These are phyloP conservation scores for Scytalidium sp. DNA, from an alignment of 2,329 filamentous ascomycete genomes.

Conservation along the genomic window DNA sequence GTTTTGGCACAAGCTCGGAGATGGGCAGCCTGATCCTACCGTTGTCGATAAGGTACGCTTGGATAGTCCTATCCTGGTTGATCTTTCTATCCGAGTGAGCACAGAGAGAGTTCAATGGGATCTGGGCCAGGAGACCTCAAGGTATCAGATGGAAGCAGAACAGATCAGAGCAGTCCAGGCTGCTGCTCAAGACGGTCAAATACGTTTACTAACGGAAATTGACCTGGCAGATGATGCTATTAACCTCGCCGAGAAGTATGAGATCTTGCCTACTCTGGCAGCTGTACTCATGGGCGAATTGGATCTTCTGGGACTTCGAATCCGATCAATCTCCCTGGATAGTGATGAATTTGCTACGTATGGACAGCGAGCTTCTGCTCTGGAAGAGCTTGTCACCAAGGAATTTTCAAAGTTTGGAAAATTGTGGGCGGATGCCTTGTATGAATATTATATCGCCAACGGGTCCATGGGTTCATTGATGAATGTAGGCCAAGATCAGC, in stretches of 20 bases:
- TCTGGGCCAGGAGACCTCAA: slow-evolving; percentile 46
- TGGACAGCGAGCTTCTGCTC: slow-evolving; percentile 4
- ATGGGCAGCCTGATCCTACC: slow-evolving; percentile 19
- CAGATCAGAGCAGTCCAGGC: slow-evolving; percentile 40
- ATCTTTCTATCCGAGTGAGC: slow-evolving; percentile 54
- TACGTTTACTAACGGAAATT: slow-evolving; percentile 44
- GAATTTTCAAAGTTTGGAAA: slow-evolving; percentile 50
- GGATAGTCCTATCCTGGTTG: slow-evolving; percentile 51
- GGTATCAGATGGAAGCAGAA: slow-evolving; percentile 44
- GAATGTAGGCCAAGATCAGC: slow-evolving; percentile 65
- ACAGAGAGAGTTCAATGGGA: slow-evolving; percentile 59
- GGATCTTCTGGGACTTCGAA: slow-evolving; percentile 1
- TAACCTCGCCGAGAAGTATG: slow-evolving; percentile 57
- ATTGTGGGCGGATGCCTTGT: slow-evolving; percentile 66
- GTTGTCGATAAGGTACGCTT: slow-evolving; percentile 43
- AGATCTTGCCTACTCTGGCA: slow-evolving; percentile 61
- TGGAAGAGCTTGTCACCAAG: slow-evolving; percentile 28
- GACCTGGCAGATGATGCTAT: slow-evolving; percentile 57
- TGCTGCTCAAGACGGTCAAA: slow-evolving; percentile 40
- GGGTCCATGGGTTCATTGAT: slow-evolving; percentile 67
- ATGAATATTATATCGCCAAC: slow-evolving; percentile 70
- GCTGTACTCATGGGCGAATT: slow-evolving; percentile 33
- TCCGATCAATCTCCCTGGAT: neutral
- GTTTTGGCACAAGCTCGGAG: slow-evolving; percentile 27
- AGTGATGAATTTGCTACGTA: neutral